Base-by-base conservation (phyloP, 2,329 filamentous ascomycete genomes). In the Ilyonectria mors-panacis region DNA sequence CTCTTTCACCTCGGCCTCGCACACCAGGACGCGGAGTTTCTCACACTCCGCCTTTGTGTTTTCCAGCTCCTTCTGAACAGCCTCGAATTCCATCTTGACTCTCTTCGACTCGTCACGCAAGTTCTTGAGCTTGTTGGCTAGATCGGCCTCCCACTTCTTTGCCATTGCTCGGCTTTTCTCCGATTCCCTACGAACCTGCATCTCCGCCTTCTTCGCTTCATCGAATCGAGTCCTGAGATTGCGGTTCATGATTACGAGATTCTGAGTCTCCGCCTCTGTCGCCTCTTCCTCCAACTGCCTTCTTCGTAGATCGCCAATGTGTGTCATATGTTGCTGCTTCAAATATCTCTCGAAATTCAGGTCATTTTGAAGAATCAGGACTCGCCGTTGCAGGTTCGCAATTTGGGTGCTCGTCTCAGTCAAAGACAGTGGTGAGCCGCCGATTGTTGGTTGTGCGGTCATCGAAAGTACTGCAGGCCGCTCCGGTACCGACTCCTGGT, bases 271-370 rank as follows among this genome's bases (percentile, higher is more conserved):
- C 1, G 93, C 93, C 77, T 95, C 93, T 1, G 89, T 92, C 2
- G 93, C 92, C 8, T 92, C 92, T 78, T 95, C 92, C 70, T 89
- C 89, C 70, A 95, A 89, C 65, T 94, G 91, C 68, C 91, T 90
- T 15, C 92, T 87, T 72, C 93, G 91, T 47, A 96, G 81, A 75
- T 94, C 92, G 1, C 93, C 93, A 76, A 96, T 95, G 66, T 95
- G 93, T 2, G 91, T 88, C 71, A 95, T 88, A 78, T 95, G 93
- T 75, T 96, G 93, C 70, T 94, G 89, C 77, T 95, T 95, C 74
- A 95, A 86, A 79, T 94, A 95, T 28, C 92, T 87, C 78, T 96
- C 94, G 75, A 95, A 96, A 70, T 92, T 93, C 48, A 96, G 84
- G 73, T 96, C 93, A 68, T 95, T 96, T 50, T 92, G 90, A 12